Percentiles rank a stretch among this genome's conserved stretches.
Evolutionary conservation across 2,329 filamentous ascomycete genomes (phyloP).

Genomic region (Triangularia setosa): DNA sequence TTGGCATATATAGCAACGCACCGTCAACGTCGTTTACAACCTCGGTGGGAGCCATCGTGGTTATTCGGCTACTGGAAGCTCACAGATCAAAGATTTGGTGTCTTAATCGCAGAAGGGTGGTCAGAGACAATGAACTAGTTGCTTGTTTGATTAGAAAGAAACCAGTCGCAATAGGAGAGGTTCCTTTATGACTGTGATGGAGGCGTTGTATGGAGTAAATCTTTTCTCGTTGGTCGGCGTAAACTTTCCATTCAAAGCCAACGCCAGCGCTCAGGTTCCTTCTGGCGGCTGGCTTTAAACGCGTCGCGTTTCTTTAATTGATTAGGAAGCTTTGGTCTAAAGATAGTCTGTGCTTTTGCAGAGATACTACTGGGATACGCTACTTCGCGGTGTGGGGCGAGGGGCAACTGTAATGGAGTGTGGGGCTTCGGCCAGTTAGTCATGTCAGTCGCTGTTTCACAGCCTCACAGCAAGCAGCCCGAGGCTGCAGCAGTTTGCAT

Average conservation of each 20-base stretch:
- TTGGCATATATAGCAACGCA: constrained; percentile 25
- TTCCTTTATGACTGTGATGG: background rate
- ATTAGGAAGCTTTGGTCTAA: background rate
- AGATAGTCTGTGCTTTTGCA: background rate
- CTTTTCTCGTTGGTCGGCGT: background rate
- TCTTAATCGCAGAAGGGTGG: background rate
- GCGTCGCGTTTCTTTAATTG: constrained; percentile 19
- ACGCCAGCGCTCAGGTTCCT: background rate
- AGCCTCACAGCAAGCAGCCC: background rate
- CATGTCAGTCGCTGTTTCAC: constrained; percentile 1
- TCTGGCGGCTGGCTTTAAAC: background rate
- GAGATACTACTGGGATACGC: background rate
- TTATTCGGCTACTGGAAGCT: background rate
- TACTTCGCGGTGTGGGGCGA: constrained; percentile 3
- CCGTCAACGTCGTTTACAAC: constrained; percentile 49
- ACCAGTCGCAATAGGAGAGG: background rate
- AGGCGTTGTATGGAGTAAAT: background rate
- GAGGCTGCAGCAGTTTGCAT: background rate
- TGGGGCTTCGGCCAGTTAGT: constrained; percentile 16
- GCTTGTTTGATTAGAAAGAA: background rate
- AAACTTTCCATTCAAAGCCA: background rate
- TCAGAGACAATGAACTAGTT: background rate
- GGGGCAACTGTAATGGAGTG: background rate
- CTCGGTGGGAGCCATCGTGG: constrained; percentile 45
- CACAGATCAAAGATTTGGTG: background rate